Evolutionary conservation across 495 filamentous ascomycete genomes (phyloP), one percentile per base, ranked within the genome.

Genomic region (Penicillium roqueforti): DNA sequence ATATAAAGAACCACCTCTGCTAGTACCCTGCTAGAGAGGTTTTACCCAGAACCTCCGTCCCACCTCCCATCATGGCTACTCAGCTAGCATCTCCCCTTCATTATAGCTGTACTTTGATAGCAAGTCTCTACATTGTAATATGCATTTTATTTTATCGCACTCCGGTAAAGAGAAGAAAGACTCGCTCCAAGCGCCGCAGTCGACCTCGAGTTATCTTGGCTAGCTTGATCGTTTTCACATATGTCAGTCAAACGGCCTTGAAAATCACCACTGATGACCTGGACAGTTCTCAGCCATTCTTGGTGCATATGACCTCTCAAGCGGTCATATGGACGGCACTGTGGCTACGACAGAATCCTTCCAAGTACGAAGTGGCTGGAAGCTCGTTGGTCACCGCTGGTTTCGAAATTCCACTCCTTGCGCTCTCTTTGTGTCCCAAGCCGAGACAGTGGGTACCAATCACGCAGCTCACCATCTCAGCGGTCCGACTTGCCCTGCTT

Each of bases 261-360:
- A 31, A 20, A 18, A 36, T 52, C 22, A 22, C 40, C 40, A 44
- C 40, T 14, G 19, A 52, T 43, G 40, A 52, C n/a, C 18, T 52
- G 8, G 50, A 52, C 26, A 20, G 29, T 16, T 52, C 50, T 10
- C 50, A 52, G 22, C 40, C 50, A 1, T 52, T 52, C 22, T 20
- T 52, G 3, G 39, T 52, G 39, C 50, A 52, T 52, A 52, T 44
- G 50, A 52, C 50, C 50, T 52, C 50, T 36, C 50, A 43, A 16
- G 50, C 39, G 1, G 50, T 34, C 3, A 28, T 37, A 8, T 52
- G 50, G 50, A 16, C 40, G 25, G 50, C 39, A 31, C 29, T 52
- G 28, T 52, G 38, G 50, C 19, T 52, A 6, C 50, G 50, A 16
- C 50, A 44, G 19, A 32, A n/a, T 9, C 29, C 39, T 16, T 28